Base-by-base conservation (phyloP, 2,329 filamentous ascomycete species). In the Aspergillus phoenicis region DNA sequence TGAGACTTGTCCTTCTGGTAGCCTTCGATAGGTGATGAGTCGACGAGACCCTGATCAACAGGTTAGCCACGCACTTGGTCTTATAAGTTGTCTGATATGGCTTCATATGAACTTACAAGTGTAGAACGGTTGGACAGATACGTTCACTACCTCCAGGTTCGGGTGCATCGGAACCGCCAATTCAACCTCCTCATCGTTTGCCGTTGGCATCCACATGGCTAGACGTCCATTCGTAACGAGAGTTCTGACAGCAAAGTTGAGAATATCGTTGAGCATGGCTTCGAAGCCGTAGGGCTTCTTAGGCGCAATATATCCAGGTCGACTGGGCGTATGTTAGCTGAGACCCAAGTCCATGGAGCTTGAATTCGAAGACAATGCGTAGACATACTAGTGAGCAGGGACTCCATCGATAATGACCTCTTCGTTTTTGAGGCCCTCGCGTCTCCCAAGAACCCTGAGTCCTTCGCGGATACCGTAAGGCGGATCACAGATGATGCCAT, bases 141-240 rank as follows among this genome's bases (percentile, higher is more conserved):
- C 85, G 47, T 85, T 87, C 20, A 93, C 84, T 24, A 94, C 79
- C 69, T 90, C 85, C 13, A 99, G 79, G 60, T 85, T 86, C 0
- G 90, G 89, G 73, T 98, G 92, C 20, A 82, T 84, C 0, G 94
- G 94, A 13, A 94, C 84, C 0, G 86, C 82, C 22, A 97, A 86
- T 71, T 94, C 90, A 60, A 89, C 85, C 52, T 91, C 85, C 67
- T 92, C 85, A 62, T 91, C 88, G 71, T 91, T 93, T 28, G 92
- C 89, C 0, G 93, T 96, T 0, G 95, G 95, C 91, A 98, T 96
- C 95, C 95, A 99, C 81, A 99, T 96, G 7, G 90, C 91, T 8
- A 99, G 75, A 28, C 95, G 84, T 0, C 92, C 95, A 64, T 87
- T 79, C 56, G 91, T 88, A 7, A 97, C 91, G 0, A 99, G 82